phyloP scores from a whole-genome alignment of 2,329 filamentous ascomycete genomes.

The Colletotrichum neosansevieriae region DNA sequence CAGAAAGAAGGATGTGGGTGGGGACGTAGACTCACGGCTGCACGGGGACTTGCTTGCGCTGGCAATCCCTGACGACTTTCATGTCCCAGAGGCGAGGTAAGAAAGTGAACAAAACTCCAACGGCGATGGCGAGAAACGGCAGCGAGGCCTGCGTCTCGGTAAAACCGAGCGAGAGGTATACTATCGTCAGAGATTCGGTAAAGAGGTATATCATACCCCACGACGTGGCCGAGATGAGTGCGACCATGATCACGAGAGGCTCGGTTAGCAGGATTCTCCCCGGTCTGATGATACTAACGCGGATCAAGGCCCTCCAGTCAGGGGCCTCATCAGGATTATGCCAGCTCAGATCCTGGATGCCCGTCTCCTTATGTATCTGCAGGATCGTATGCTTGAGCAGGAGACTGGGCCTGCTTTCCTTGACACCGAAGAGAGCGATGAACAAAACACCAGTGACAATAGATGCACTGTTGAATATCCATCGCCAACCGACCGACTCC shows the following conservation, averaged over 20 bases:
- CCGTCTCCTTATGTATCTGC: constrained; percentile 29
- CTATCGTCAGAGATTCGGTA: constrained; percentile 55
- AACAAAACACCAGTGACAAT: constrained; percentile 51
- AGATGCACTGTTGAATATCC: constrained; percentile 58
- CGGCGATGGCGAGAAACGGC: constrained; percentile 53
- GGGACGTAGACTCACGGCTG: constrained; percentile 41
- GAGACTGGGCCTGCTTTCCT: constrained; percentile 58
- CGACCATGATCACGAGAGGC: constrained; percentile 58
- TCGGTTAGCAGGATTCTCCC: constrained; percentile 58
- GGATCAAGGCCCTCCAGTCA: constrained; percentile 51
- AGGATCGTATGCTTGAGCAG: constrained; percentile 48
- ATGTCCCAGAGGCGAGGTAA: constrained; percentile 57
- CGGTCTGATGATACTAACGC: constrained; percentile 55
- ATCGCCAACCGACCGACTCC: constrained; percentile 54
- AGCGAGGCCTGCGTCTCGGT: constrained; percentile 50
- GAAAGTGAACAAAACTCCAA: constrained; percentile 56
- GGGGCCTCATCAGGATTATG: constrained; percentile 56
- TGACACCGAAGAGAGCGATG: constrained; percentile 51
- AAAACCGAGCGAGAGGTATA: constrained; percentile 54
- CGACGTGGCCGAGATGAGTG: constrained; percentile 56
- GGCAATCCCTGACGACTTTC: constrained; percentile 41
- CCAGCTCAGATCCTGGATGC: constrained; percentile 41
- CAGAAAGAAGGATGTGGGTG: neutral
- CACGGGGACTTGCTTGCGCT: constrained; percentile 36
- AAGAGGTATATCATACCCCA: constrained; percentile 63